Evolutionary conservation across 2,329 filamentous ascomycete species (phyloP), one percentile per base, ranked within the genome.

Genomic region (Huntiella omanensis): DNA sequence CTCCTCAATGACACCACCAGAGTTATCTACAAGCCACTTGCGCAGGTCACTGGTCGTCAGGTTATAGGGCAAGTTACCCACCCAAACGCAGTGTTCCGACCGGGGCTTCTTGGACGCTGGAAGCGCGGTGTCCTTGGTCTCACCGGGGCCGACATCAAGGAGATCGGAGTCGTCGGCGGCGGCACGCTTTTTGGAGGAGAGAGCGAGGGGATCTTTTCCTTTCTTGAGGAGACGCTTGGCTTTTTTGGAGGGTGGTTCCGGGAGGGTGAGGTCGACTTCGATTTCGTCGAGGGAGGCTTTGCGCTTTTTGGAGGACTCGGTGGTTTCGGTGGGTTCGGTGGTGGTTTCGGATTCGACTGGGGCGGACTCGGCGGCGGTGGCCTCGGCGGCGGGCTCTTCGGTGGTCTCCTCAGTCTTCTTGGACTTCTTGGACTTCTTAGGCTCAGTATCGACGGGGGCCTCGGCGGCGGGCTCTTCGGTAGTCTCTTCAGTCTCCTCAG

Each of bases 211-310:
- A 38, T 69, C 57, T 59, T 82, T 83, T 53, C 75, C 75, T 65
- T 94, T 95, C 62, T 95, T 96, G 49, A 92, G 75, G 51, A 80
- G 79, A 59, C 91, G 85, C 54, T 86, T 75, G 51, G 84, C 86
- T 59, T 91, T 92, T 63, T 96, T 98, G 33, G 91, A 96, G 1
- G 85, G 84, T 15, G 91, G 91, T 58, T 96, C 87, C 19, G 91
- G 91, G n/a, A 83, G 77, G 52, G 68, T 70, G 52, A 98, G 65
- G 60, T 98, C 84, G 58, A 98, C 86, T 61, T 93, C 85, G 56
- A 98, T 80, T 56, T 87, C 82, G 41, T 78, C 72, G 46, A 71
- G 61, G 46, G 68, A 63, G 43, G 76, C 66, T 62, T 88, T 91
- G 61, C 83, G 80, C 66, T 92, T 85, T 58, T 72, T 80, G 48